Percentiles rank a stretch among this genome's conserved stretches.
Evolutionary conservation across 2,329 filamentous ascomycete genomes (phyloP).

Genomic region (Zasmidium angulare): DNA sequence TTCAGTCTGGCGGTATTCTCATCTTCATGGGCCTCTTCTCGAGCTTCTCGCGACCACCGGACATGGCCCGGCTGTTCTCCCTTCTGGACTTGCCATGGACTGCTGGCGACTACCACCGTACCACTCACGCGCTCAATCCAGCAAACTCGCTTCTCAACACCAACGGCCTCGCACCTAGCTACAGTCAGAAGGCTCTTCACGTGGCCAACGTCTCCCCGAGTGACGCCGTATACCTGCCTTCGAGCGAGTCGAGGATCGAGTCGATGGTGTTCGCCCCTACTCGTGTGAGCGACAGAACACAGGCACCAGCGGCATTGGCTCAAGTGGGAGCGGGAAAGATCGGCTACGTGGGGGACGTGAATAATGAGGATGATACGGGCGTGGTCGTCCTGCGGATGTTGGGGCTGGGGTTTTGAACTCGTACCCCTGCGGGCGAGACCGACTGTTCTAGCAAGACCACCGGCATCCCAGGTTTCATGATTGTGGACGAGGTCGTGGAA

Average conservation of each 20-base stretch:
- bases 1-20: constrained; percentile 20
- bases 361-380: too few relatives aligned
- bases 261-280: constrained; percentile 17
- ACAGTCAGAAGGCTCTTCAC: constrained; percentile 25
- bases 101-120: constrained; percentile 24
- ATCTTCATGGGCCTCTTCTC: constrained; percentile 24
- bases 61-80: constrained; percentile 19
- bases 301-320: too few relatives aligned
- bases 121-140: constrained; percentile 20
- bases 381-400: too few relatives aligned
- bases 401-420: too few relatives aligned
- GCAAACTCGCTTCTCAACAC: constrained; percentile 12
- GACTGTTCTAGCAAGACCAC: too few relatives aligned
- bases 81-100: constrained; percentile 20
- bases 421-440: too few relatives aligned
- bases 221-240: constrained; percentile 23
- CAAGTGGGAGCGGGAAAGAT: too few relatives aligned
- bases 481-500: too few relatives aligned
- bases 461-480: too few relatives aligned
- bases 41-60: background rate
- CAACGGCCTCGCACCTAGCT: constrained; percentile 9
- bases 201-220: constrained; percentile 13
- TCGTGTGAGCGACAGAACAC: too few relatives aligned
- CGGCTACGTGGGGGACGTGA: too few relatives aligned
- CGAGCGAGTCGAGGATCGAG: constrained; percentile 10